Conservation (phyloP, 495 filamentous ascomycete genomes). For the Penicillium nucicola region DNA sequence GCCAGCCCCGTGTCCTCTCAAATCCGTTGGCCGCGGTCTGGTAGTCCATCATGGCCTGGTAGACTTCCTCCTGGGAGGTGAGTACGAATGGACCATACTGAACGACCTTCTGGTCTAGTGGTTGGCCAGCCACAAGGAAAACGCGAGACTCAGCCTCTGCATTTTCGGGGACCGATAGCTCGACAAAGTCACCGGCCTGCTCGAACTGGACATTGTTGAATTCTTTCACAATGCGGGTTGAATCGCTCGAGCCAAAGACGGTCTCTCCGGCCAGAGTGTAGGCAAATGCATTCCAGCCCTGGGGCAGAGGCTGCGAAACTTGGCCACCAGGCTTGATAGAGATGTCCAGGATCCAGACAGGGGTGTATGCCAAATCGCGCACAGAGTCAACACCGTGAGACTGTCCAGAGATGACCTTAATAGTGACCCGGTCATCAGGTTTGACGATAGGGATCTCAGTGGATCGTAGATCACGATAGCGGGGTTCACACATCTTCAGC, state of each 20-base stretch:
- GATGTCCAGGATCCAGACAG: slow-evolving; percentile 89
- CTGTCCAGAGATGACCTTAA: slow-evolving; percentile 89
- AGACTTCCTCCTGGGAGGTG: slow-evolving; percentile 78
- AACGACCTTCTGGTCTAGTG: slow-evolving; percentile 86
- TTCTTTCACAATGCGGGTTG: slow-evolving; percentile 56
- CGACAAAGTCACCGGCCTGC: slow-evolving; percentile 68
- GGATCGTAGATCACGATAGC: slow-evolving; percentile 80
- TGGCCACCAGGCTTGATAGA: slow-evolving; percentile 76
- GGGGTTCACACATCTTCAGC: slow-evolving; percentile 84
- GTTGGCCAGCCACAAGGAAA: slow-evolving; percentile 79
- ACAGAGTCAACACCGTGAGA: slow-evolving; percentile 80
- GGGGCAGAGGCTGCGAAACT: slow-evolving; percentile 68
- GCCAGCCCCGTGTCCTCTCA: slow-evolving; percentile 78
- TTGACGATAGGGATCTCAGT: slow-evolving; percentile 70
- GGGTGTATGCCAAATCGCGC: slow-evolving; percentile 89
- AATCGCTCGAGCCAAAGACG: slow-evolving; percentile 59
- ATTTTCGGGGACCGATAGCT: slow-evolving; percentile 63
- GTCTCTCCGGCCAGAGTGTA: slow-evolving; percentile 74
- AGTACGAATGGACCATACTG: slow-evolving; percentile 97
- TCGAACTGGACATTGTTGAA: slow-evolving; percentile 93
- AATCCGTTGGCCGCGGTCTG: slow-evolving; percentile 85
- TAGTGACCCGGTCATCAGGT: slow-evolving; percentile 66
- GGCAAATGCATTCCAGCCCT: slow-evolving; percentile 87
- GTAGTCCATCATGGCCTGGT: slow-evolving; percentile 87
- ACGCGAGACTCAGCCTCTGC: slow-evolving; percentile 67